Percentiles rank a stretch among this genome's conserved stretches.
Evolutionary conservation across 2,329 filamentous ascomycete genomes (phyloP).

Genomic region (Ophiosphaerella korrae): DNA sequence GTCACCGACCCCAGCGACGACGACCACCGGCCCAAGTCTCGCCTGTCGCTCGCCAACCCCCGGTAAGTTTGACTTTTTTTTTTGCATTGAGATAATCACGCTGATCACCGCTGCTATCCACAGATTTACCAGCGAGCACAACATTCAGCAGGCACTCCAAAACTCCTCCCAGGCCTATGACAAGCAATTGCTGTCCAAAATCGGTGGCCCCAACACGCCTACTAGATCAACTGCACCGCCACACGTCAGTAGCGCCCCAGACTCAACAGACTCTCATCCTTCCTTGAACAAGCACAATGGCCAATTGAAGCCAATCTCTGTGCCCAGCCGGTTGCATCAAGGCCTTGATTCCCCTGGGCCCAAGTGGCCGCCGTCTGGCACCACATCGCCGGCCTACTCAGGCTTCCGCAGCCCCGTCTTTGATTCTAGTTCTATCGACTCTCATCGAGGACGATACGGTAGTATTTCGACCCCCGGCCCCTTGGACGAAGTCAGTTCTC

Average conservation of each 20-base stretch:
- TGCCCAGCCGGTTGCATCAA: constrained; percentile 50
- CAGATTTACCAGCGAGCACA: constrained; percentile 65
- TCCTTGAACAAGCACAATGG: constrained; percentile 50
- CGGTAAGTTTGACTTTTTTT: constrained; percentile 43
- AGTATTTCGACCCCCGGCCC: constrained; percentile 54
- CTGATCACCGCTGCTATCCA: constrained; percentile 15
- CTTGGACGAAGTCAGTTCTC: constrained; percentile 58
- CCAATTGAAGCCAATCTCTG: constrained; percentile 52
- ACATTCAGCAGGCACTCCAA: constrained; percentile 60
- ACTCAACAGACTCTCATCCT: constrained; percentile 44
- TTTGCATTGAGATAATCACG: neutral
- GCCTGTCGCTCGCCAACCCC: constrained; percentile 49
- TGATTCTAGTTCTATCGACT: constrained; percentile 37
- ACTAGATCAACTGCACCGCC: constrained; percentile 49
- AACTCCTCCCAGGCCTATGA: constrained; percentile 67
- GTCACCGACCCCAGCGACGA: constrained; percentile 45
- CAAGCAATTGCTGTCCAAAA: constrained; percentile 65
- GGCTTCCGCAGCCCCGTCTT: constrained; percentile 51
- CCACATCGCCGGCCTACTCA: constrained; percentile 51
- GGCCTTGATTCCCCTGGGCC: constrained; percentile 48
- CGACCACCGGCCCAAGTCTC: constrained; percentile 39
- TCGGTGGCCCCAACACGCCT: constrained; percentile 64
- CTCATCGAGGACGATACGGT: constrained; percentile 51
- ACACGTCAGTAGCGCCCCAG: constrained; percentile 42
- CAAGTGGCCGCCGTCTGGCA: constrained; percentile 50